Evolutionary conservation across 495 filamentous ascomycete species (phyloP), one percentile per base, ranked within the genome.

Genomic region (Geopyxis carbonaria): DNA sequence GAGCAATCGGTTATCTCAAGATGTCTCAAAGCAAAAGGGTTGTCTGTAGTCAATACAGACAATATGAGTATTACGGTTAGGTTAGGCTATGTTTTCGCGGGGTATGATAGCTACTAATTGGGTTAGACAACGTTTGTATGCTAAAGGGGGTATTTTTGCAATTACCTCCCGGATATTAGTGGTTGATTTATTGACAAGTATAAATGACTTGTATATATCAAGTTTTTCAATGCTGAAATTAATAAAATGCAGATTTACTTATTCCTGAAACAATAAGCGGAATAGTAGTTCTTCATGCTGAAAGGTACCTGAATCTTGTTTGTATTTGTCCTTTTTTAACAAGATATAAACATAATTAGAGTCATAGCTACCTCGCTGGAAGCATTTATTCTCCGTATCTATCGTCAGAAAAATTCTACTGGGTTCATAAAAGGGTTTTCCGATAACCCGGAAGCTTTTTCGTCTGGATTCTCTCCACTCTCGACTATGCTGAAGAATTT

Each of bases 391-490:
- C 62, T 93, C 31, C 78, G 89, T 22, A 81, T 94, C 30, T 97
- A 80, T 55, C 72, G 89, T 36, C 85, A 94, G 61, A 76, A 76
- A 62, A 97, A 97, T 53, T 91, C 89, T 61, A 63, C 51, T 20
- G 89, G 89, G 11, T 95, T 97, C 48, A 68, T 97, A 14, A 97
- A 95, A 54, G 87, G 91, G 5, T 93, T 97, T 48, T 93, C 89
- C 0, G 89, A 97, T 50, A 81, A 76, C 13, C 89, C 89, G 0
- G 84, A 95, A 58, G 78, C 86, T 2, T 93, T 97, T 46, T 80
- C 80, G 0, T 72, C 73, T 1, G 89, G 86, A 2, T 95, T 93
- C 57, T 73, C 85, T 5, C 89, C 91, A 1, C 62, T 97, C 25
- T 72, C 80, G 4, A 87, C 75, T 29, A 93, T 91, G 75, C 75